These are phyloP conservation scores for Fusarium brevicatenulatum DNA, from an alignment of 2,329 filamentous ascomycete genomes.

Conservation along the genomic window DNA sequence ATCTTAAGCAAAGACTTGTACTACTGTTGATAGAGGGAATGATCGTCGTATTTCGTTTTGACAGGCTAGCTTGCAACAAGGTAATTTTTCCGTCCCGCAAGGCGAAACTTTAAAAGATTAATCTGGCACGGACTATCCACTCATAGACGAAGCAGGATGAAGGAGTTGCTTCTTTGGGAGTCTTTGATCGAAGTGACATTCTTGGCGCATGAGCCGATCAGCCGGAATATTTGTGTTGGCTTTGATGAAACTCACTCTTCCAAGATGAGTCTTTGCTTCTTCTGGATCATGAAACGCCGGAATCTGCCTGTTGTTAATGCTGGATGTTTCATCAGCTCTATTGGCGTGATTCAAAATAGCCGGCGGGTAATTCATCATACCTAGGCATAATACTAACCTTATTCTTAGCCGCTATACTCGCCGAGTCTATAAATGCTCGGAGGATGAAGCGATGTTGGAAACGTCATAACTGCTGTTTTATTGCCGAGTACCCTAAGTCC, in stretches of 20 bases:
- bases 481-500: no score
- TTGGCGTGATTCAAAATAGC: not conserved
- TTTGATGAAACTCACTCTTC: not conserved
- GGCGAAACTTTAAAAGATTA: not conserved
- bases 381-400: not conserved
- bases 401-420: not conserved
- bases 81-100: conserved; percentile 13
- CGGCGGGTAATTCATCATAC: not conserved
- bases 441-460: not conserved
- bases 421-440: not conserved
- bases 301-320: not conserved
- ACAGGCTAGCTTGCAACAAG: not conserved
- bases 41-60: not conserved
- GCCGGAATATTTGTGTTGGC: not conserved
- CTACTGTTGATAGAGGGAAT: not conserved
- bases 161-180: not conserved
- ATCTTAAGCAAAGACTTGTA: not conserved
- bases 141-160: not conserved
- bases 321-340: not conserved
- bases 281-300: not conserved
- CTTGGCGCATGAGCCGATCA: conserved; percentile 4
- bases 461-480: not conserved
- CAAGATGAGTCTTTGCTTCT: not conserved
- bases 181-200: not conserved
- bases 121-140: not conserved